phyloP scores from a whole-genome alignment of 2,329 filamentous ascomycete genomes.

The Cytospora piceae region DNA sequence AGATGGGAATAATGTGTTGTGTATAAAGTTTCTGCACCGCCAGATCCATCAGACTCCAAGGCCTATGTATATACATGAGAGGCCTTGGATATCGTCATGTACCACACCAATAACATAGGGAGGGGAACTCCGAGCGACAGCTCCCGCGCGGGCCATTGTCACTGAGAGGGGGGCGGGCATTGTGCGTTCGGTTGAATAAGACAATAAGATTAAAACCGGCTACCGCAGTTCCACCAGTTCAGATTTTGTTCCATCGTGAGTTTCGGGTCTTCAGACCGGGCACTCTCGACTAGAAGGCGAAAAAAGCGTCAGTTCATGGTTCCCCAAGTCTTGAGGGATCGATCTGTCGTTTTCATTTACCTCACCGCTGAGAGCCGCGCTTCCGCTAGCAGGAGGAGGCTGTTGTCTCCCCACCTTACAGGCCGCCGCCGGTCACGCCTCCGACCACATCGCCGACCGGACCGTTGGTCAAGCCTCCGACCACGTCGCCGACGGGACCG shows the following conservation, averaged over 20 bases:
- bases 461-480: neutral
- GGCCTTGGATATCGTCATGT: slow-evolving; percentile 13
- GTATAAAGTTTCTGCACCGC: slow-evolving; percentile 11
- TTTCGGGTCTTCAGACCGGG: neutral
- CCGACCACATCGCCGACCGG: neutral
- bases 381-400: slow-evolving; percentile 1
- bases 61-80: slow-evolving; percentile 23
- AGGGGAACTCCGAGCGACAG: slow-evolving; percentile 22
- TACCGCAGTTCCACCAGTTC: neutral
- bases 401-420: neutral
- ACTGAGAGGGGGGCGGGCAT: neutral
- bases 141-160: neutral
- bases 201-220: neutral
- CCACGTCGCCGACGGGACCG: neutral
- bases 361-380: slow-evolving; percentile 14
- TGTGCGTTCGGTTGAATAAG: neutral
- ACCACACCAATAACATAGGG: slow-evolving; percentile 22
- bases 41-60: slow-evolving; percentile 16
- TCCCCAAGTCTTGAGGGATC: no score
- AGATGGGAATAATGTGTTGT: slow-evolving; percentile 1
- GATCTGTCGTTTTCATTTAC: slow-evolving; percentile 2
- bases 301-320: neutral
- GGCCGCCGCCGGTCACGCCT: neutral
- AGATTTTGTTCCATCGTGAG: neutral
- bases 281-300: neutral